Base-by-base conservation (phyloP, 495 filamentous ascomycete genomes). In the Neurospora sp. region DNA sequence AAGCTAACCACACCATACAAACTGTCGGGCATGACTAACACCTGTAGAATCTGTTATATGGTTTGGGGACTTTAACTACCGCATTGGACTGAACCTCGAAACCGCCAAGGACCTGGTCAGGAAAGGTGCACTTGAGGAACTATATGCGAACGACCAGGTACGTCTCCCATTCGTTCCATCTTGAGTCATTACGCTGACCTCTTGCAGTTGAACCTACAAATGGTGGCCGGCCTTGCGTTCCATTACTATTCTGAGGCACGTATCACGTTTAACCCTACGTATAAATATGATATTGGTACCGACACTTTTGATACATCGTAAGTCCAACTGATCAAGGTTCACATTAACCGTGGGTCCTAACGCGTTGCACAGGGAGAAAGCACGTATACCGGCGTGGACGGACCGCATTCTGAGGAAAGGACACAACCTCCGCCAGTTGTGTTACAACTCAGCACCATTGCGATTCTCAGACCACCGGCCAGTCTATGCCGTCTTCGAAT, bases 1-100 rank as follows among this genome's bases (percentile, higher is more conserved):
- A 79, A 73, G 84, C 23, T 20, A 10, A 23, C n/a, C 14, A 66
- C 7, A 31, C 11, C 20, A 39, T 59, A 39, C 11, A 27, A 31
- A 37, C 10, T 54, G 12, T 48, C 59, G 38, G 69, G 70, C 44
- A 74, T 69, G 11, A 10, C 40, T 9, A 20, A 40, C 16, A 62
- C 77, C 16, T n/a, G 20, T 46, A 86, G 85, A 98, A 79, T 90
- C 89, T 35, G 90, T 98, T n/a, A 92, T 99, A 73, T 99, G 96
- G 96, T 86, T 97, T 62, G 96, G 96, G 9, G 96, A 99, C 81
- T 99, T 99, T 84, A 99, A 99, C 78, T 99, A 99, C 83, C 90
- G 96, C 38, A 97, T 99, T 77, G 96, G 94, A 4, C 84, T 98
- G 71, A 87, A 86, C 27, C 89, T 94, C 76, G 94, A 97, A 48